Percentiles rank a stretch among this genome's conserved stretches.
phyloP scores from a whole-genome alignment of 371 early-diverging fungal genomes.

The Syncephalastrum sp. region DNA sequence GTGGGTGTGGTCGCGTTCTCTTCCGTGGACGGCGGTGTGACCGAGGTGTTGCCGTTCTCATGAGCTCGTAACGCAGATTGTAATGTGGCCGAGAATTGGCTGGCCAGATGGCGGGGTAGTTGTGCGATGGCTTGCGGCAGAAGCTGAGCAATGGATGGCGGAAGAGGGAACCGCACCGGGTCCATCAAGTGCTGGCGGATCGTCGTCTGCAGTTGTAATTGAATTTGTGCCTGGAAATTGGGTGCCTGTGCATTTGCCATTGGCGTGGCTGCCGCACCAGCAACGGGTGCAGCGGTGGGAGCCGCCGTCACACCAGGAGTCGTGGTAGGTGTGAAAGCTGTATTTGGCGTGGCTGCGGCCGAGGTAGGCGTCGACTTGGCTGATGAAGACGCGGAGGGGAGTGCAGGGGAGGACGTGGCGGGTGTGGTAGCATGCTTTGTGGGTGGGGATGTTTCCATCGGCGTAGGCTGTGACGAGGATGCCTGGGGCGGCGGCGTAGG shows the following conservation, averaged over 20 bases:
- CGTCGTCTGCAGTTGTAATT: constrained; percentile 41
- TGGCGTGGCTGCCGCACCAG: constrained; percentile 1
- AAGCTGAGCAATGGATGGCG: constrained; percentile 40
- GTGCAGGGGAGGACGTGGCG: neutral
- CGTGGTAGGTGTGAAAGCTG: constrained; percentile 5
- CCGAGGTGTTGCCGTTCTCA: neutral
- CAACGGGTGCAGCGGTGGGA: constrained; percentile 1
- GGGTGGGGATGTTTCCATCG: no score
- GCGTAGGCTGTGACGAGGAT: constrained; percentile 5
- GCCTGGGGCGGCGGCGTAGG: neutral
- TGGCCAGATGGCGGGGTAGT: constrained; percentile 43
- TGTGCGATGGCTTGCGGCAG: constrained; percentile 49
- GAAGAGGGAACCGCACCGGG: constrained; percentile 42
- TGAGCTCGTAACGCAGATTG: constrained; percentile 31
- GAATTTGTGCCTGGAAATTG: constrained; percentile 24
- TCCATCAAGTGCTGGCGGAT: constrained; percentile 46
- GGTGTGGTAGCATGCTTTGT: neutral
- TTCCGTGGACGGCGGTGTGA: no score
- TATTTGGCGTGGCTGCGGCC: neutral
- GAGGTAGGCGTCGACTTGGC: constrained; percentile 5
- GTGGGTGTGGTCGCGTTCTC: no score
- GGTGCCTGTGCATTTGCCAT: constrained; percentile 6
- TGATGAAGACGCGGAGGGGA: constrained; percentile 3
- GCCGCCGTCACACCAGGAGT: neutral
- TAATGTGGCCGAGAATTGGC: constrained; percentile 38